Evolutionary conservation across 1,284 basidiomycete species (phyloP), one percentile per base, ranked within the genome.

Genomic region (Pisolithus thermaeus): DNA sequence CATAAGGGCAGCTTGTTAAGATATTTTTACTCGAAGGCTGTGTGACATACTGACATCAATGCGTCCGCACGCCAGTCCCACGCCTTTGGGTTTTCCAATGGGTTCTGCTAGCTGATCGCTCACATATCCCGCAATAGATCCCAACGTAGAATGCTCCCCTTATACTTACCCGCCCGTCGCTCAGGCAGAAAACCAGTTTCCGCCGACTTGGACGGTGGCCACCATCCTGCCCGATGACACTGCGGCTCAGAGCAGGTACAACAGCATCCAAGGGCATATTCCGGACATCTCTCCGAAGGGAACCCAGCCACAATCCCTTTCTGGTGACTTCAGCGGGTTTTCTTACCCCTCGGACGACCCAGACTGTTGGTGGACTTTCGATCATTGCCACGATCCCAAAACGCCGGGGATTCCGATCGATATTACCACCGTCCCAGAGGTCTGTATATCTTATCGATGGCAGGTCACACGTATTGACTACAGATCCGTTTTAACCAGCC

Each of bases 401-500:
- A 39, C 61, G 1, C 0, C 65, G 0, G 69, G 71, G 1, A 49
- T 81, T 3, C 65, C 70, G 0, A 46, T 74, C 0, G 89, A 91
- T 66, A 75, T 89, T 49, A 70, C 74, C 27, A 68, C 63, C 20
- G 81, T 84, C 58, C 84, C 87, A 8, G 82, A 88, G 66, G 77
- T 78, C 27, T 30, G 59, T 32, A n/a, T n/a, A 12, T 43, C 42
- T 14, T 6, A 12, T 43, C 23, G 8, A 14, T 35, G 7, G 11
- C 7, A 0, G 5, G 22, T 5, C 30, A 23, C n/a, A 35, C n/a
- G 9, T 59, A 25, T 3, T n/a, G 11, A 11, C 9, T 43, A 27
- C 14, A 28, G 14, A 8, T 4, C 18, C 3, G 9, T 8, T 7
- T 4, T 8, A 46, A 32, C 20, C 47, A 79, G 74, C 83, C 84